These are phyloP conservation scores for Zygotorulaspora danielsina DNA, from an alignment of 805 yeast species.

Conservation along the genomic window DNA sequence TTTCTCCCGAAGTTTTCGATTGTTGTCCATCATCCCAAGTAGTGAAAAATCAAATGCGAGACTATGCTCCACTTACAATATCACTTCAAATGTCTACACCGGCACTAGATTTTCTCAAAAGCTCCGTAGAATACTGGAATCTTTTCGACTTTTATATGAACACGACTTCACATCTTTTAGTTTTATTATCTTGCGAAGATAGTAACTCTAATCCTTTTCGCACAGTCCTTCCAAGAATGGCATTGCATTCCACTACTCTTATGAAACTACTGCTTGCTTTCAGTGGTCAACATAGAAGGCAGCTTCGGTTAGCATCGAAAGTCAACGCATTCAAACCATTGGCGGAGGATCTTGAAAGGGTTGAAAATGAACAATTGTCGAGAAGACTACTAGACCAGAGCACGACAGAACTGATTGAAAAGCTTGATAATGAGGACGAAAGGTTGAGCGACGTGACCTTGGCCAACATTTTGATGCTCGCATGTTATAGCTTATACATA, in stretches of 20 bases:
- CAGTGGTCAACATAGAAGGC: constrained; percentile 41
- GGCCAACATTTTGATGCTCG: constrained; percentile 55
- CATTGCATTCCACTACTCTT: constrained; percentile 51
- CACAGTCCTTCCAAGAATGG: constrained; percentile 61
- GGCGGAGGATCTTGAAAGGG: background rate
- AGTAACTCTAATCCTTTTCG: constrained; percentile 64
- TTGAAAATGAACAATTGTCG: constrained; percentile 4
- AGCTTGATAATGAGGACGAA: constrained; percentile 26
- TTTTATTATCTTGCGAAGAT: constrained; percentile 56
- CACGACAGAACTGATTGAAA: constrained; percentile 7
- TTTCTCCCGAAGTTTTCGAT: background rate
- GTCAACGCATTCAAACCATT: background rate
- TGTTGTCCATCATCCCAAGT: background rate
- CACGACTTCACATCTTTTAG: constrained; percentile 56
- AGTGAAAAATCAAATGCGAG: background rate
- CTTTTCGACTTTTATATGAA: constrained; percentile 59
- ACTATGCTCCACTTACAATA: background rate
- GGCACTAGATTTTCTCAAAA: constrained; percentile 1
- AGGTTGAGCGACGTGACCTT: constrained; percentile 63
- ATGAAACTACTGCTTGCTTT: constrained; percentile 53
- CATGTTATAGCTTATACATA: constrained; percentile 52
- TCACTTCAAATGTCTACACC: background rate
- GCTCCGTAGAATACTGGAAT: constrained; percentile 42
- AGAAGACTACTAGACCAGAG: constrained; percentile 12
- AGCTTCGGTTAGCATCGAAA: constrained; percentile 15